Conservation (phyloP, 345 rosid species). For the Dipteronia sinensis region DNA sequence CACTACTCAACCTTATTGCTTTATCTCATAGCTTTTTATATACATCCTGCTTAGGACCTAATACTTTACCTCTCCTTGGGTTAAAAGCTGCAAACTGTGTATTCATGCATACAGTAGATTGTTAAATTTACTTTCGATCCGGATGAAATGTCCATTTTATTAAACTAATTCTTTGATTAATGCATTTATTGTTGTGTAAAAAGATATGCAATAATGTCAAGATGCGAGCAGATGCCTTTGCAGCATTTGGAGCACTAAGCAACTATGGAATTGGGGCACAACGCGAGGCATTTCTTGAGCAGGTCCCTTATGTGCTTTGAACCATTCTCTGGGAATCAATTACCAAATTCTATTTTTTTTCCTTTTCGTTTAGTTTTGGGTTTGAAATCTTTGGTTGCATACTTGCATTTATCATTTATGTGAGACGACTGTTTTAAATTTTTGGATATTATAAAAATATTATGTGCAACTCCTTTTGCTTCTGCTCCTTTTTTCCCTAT, state of each 20-base stretch:
- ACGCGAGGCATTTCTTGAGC: constrained; percentile 80
- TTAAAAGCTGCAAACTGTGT: not conserved
- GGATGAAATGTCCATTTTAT: not conserved
- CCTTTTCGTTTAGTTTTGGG: not conserved
- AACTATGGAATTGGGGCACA: constrained; percentile 70
- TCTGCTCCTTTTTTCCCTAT: not conserved
- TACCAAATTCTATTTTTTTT: not conserved
- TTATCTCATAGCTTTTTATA: not conserved
- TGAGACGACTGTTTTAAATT: not conserved
- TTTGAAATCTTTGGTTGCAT: not conserved
- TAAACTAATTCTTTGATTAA: not conserved
- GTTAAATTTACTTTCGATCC: constrained; percentile 9
- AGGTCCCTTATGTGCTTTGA: constrained; percentile 44
- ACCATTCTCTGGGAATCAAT: not conserved
- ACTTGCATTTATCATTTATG: not conserved
- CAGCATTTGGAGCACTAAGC: constrained; percentile 89
- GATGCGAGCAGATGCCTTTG: constrained; percentile 85
- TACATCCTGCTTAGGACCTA: constrained; percentile 11
- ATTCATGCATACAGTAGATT: constrained; percentile 2
- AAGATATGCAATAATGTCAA: constrained; percentile 75
- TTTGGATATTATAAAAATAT: not conserved
- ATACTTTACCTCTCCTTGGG: not conserved
- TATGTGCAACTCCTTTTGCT: not conserved
- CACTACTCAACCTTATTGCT: not conserved
- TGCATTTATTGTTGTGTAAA: constrained; percentile 15